phyloP scores from a whole-genome alignment of 768 basidiomycete genomes.

The Boletus rubroflammeus region DNA sequence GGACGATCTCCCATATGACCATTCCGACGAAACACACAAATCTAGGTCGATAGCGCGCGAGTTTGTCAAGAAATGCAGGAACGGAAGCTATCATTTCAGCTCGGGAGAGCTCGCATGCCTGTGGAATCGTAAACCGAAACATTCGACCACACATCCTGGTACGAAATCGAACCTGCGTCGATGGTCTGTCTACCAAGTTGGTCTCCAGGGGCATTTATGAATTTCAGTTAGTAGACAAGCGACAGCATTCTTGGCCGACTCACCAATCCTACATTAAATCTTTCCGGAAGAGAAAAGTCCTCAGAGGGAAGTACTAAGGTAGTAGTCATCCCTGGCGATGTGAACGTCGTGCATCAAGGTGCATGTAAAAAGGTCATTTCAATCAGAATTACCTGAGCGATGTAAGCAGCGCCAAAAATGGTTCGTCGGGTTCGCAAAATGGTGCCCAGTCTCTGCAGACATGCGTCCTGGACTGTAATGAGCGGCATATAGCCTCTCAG shows the following conservation, averaged over 20 bases:
- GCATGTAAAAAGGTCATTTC: neutral
- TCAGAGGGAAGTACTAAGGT: conserved; percentile 50
- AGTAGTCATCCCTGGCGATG: conserved; percentile 51
- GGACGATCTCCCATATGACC: conserved; percentile 50
- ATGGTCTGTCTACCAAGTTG: conserved; percentile 69
- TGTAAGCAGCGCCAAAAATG: conserved; percentile 79
- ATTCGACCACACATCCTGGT: neutral
- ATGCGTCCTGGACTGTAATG: conserved; percentile 56
- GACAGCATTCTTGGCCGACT: conserved; percentile 19
- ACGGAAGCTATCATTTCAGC: conserved; percentile 54
- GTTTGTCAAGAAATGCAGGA: conserved; percentile 55
- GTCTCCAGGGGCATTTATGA: conserved; percentile 44
- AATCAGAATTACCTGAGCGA: conserved; percentile 46
- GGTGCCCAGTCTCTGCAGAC: conserved; percentile 70
- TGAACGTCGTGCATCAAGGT: neutral
- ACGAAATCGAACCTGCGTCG: conserved; percentile 46
- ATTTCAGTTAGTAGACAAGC: neutral
- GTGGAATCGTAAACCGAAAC: neutral
- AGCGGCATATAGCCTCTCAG: neutral
- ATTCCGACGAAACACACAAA: conserved; percentile 80
- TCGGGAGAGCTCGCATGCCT: conserved; percentile 55
- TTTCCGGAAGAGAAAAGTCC: conserved; percentile 55
- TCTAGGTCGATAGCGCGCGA: conserved; percentile 52
- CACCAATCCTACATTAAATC: conserved; percentile 65
- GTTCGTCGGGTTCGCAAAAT: conserved; percentile 77